Conservation (phyloP, 176 grass and related monocot species). For the Aechmea fasciata region DNA sequence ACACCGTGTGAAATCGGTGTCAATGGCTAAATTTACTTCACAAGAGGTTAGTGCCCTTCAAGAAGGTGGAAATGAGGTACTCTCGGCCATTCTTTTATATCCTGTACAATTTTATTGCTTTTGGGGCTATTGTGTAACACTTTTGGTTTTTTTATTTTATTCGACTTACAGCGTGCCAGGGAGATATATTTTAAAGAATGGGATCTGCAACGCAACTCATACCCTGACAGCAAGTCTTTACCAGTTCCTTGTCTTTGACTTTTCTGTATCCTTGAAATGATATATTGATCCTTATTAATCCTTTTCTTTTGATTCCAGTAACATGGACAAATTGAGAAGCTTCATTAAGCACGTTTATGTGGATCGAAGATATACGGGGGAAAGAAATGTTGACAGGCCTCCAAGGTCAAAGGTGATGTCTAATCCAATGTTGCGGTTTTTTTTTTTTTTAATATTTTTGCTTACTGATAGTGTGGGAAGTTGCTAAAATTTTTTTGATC, state of each 20-base stretch:
- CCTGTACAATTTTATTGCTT: not conserved
- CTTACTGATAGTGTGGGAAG: not conserved
- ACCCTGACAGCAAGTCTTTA: slow-evolving; percentile 78
- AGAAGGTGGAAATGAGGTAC: slow-evolving; percentile 91
- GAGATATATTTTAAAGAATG: slow-evolving; percentile 94
- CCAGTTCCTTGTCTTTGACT: slow-evolving; percentile 13
- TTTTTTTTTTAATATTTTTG: not conserved
- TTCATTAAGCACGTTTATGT: slow-evolving; percentile 94
- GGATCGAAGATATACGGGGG: slow-evolving; percentile 78
- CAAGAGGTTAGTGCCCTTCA: slow-evolving; percentile 89
- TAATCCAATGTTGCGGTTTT: slow-evolving; percentile 18
- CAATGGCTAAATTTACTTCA: slow-evolving; percentile 98
- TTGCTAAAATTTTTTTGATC: not conserved
- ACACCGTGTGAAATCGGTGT: slow-evolving; percentile 91
- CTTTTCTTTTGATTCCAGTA: slow-evolving; percentile 51
- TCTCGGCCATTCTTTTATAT: not conserved
- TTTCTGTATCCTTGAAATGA: slow-evolving; percentile 1
- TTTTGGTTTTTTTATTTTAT: slow-evolving; percentile 17
- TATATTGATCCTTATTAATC: slow-evolving; percentile 14
- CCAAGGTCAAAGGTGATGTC: slow-evolving; percentile 59
- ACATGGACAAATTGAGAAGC: slow-evolving; percentile 72
- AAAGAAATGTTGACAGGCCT: slow-evolving; percentile 42
- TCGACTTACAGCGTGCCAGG: slow-evolving; percentile 53
- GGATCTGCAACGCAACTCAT: slow-evolving; percentile 74
- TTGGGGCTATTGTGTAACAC: not conserved